These are phyloP conservation scores for Sonneratia alba DNA, from an alignment of 345 rosid species.

Conservation along the genomic window DNA sequence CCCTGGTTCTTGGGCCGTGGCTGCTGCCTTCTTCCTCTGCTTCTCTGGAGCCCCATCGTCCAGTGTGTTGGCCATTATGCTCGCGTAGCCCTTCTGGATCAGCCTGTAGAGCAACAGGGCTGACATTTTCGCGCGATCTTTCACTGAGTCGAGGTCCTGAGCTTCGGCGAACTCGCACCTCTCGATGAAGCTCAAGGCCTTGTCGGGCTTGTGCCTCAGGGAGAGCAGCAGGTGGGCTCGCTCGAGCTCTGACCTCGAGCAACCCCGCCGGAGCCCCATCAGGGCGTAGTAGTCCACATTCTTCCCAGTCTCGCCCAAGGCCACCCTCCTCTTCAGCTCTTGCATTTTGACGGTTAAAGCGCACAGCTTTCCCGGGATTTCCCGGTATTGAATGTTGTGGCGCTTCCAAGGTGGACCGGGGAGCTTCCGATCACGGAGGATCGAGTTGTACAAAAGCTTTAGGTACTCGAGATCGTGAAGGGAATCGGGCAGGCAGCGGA, in stretches of 20 bases:
- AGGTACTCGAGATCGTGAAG: slow-evolving; percentile 89
- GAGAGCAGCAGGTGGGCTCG: slow-evolving; percentile 70
- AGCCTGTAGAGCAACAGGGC: slow-evolving; percentile 67
- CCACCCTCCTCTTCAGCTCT: slow-evolving; percentile 57
- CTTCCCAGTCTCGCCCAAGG: slow-evolving; percentile 53
- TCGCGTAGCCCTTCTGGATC: slow-evolving; percentile 71
- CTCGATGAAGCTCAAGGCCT: slow-evolving; percentile 59
- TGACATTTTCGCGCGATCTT: slow-evolving; percentile 70
- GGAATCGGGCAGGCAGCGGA: slow-evolving; percentile 81
- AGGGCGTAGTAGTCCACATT: slow-evolving; percentile 75
- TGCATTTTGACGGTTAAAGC: slow-evolving; percentile 56
- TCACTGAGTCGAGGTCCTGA: slow-evolving; percentile 60
- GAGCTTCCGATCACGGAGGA: slow-evolving; percentile 72
- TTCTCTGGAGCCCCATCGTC: slow-evolving; percentile 62
- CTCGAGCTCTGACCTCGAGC: slow-evolving; percentile 79
- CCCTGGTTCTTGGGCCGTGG: slow-evolving; percentile 27
- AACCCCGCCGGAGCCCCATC: slow-evolving; percentile 82
- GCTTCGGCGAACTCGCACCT: slow-evolving; percentile 67
- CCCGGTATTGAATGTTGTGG: slow-evolving; percentile 70
- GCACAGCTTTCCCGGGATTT: slow-evolving; percentile 75
- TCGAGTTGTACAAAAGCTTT: slow-evolving; percentile 74
- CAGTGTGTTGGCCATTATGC: slow-evolving; percentile 39
- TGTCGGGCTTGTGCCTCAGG: slow-evolving; percentile 78
- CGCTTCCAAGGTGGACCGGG: slow-evolving; percentile 96
- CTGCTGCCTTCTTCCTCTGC: slow-evolving; percentile 41